A percentile compares a stretch with the other conserved stretches of the same genome.
These are phyloP conservation scores for Theileria parva DNA, from an alignment of 169 alveolate species.

Conservation along the genomic window DNA sequence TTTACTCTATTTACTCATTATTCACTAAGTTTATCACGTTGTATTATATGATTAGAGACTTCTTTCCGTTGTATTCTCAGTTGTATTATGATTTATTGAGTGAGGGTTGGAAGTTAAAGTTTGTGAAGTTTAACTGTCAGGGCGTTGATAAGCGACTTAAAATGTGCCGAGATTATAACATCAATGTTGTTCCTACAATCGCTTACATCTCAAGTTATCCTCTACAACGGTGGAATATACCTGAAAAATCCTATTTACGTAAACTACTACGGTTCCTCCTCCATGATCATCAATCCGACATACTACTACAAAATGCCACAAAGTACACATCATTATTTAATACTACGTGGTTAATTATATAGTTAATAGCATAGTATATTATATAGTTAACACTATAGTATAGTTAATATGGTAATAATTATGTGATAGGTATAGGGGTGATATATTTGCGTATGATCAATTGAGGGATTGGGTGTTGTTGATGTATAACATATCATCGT, in stretches of 20 bases:
- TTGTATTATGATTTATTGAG: slow-evolving; percentile 34
- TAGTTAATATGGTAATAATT: too few species aligned
- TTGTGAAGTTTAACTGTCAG: slow-evolving; percentile 47
- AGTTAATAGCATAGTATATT: too few species aligned
- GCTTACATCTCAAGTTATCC: slow-evolving; percentile 31
- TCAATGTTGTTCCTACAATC: slow-evolving; percentile 41
- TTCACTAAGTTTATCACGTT: too few species aligned
- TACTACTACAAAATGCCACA: slow-evolving; percentile 30
- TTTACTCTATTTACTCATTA: too few species aligned
- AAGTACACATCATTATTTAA: slow-evolving; percentile 3
- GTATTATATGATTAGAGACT: slow-evolving; percentile 16
- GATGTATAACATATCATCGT: slow-evolving; percentile 30
- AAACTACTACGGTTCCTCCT: slow-evolving; percentile 15
- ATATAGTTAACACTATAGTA: too few species aligned
- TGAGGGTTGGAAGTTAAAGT: slow-evolving; percentile 28
- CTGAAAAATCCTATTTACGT: not conserved
- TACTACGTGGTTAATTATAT: too few species aligned
- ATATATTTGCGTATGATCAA: slow-evolving; percentile 41
- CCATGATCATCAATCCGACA: slow-evolving; percentile 19
- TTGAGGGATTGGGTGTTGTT: slow-evolving; percentile 48
- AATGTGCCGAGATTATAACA: slow-evolving; percentile 49
- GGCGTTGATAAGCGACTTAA: slow-evolving; percentile 12
- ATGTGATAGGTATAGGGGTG: slow-evolving; percentile 54
- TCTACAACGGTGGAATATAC: slow-evolving; percentile 31
- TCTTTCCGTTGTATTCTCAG: slow-evolving; percentile 19